Evolutionary conservation across 2,329 filamentous ascomycete genomes (phyloP).

Genomic region (Cladosporium sp.): DNA sequence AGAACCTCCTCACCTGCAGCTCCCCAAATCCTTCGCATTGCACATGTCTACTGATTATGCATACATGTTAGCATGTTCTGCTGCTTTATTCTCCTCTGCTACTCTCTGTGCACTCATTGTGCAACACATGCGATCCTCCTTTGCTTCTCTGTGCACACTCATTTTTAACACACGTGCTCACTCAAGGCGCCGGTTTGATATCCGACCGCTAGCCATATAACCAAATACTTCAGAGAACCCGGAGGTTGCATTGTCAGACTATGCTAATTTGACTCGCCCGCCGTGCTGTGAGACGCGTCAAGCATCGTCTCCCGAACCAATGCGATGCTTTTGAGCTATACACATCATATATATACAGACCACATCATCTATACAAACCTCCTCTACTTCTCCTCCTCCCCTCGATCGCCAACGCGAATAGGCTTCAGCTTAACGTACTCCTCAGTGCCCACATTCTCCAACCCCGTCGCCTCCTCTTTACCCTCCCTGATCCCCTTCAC

Average conservation of each 20-base stretch:
- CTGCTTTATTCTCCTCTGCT: too few species aligned
- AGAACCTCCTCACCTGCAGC: background rate
- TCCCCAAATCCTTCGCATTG: background rate
- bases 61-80: too few species aligned
- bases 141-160: too few species aligned
- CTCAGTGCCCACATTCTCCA: constrained; percentile 33
- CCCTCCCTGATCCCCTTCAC: constrained; percentile 43
- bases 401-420: background rate
- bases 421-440: constrained; percentile 16
- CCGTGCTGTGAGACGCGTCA: too few species aligned
- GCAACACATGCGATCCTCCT: background rate
- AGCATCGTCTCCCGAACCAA: too few species aligned
- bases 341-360: background rate
- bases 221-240: too few species aligned
- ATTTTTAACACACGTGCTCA: too few species aligned
- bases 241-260: too few species aligned
- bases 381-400: background rate
- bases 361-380: background rate
- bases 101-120: too few species aligned
- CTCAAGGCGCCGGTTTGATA: too few species aligned
- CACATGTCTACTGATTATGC: background rate
- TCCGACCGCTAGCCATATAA: too few species aligned
- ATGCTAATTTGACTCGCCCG: too few species aligned
- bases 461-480: constrained; percentile 32
- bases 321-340: background rate